Conservation (phyloP, 257 asterid species). For the Capsicum rhomboideum region DNA sequence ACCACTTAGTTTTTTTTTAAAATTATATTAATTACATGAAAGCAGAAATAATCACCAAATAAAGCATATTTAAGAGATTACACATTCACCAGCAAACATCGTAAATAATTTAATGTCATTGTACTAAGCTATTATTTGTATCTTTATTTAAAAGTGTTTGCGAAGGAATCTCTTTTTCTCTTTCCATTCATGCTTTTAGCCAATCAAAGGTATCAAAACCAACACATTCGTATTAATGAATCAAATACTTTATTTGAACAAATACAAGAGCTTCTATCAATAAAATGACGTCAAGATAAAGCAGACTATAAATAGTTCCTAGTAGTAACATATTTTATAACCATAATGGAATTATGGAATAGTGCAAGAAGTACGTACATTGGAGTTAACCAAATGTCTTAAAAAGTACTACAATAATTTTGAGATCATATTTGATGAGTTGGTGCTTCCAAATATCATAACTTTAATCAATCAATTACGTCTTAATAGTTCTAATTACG, state of each 20-base stretch:
- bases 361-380: neutral
- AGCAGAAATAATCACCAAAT: neutral
- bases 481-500: too few relatives aligned
- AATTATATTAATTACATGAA: neutral
- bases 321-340: too few relatives aligned
- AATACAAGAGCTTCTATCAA: neutral
- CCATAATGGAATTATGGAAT: neutral
- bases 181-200: neutral
- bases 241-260: neutral
- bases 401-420: neutral
- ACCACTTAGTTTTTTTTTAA: neutral
- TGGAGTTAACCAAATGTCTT: neutral
- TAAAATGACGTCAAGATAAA: neutral
- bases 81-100: neutral
- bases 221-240: neutral
- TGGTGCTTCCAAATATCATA: neutral
- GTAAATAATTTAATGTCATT: neutral
- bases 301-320: too few relatives aligned
- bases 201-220: neutral
- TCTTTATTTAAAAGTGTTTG: neutral
- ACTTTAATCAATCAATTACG: neutral
- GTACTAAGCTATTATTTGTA: neutral
- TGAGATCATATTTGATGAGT: neutral
- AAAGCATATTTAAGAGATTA: neutral
- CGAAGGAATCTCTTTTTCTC: neutral